Evolutionary conservation across 2,329 filamentous ascomycete species (phyloP).

Genomic region (Zopfia rhizophila): DNA sequence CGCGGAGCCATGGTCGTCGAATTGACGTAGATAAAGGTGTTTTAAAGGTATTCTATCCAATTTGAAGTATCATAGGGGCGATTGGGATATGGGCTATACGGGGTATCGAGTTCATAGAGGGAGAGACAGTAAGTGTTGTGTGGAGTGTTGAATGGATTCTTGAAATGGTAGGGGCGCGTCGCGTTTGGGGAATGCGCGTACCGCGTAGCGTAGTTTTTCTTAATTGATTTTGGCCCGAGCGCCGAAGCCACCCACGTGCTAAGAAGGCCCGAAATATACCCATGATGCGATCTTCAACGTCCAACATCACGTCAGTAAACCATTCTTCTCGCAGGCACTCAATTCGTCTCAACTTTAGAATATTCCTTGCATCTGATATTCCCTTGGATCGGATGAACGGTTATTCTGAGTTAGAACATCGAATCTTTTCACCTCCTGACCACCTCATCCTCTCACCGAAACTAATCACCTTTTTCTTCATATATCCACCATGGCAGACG

Average conservation of each 20-base stretch:
- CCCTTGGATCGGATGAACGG: too few species aligned
- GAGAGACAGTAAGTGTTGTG: slow-evolving; percentile 27
- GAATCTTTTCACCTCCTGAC: not conserved
- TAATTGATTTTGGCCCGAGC: slow-evolving; percentile 35
- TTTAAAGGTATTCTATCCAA: slow-evolving; percentile 33
- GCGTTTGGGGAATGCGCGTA: slow-evolving; percentile 35
- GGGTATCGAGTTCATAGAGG: not conserved
- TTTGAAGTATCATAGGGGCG: slow-evolving; percentile 45
- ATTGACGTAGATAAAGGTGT: slow-evolving; percentile 27
- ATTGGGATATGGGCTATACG: not conserved
- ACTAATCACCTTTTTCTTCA: slow-evolving; percentile 16
- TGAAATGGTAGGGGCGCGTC: slow-evolving; percentile 30
- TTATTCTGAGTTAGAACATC: slow-evolving; percentile 8
- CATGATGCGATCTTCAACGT: slow-evolving; percentile 26
- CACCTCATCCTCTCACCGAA: slow-evolving; percentile 3
- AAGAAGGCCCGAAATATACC: slow-evolving; percentile 24
- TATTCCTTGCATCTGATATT: too few species aligned
- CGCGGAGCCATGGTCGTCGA: slow-evolving; percentile 56
- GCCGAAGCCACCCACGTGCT: slow-evolving; percentile 1
- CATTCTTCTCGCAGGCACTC: not conserved
- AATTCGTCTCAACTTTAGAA: too few species aligned
- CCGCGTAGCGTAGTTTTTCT: slow-evolving; percentile 29
- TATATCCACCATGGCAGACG: slow-evolving; percentile 57
- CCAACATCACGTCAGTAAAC: slow-evolving; percentile 7
- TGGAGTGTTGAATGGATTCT: slow-evolving; percentile 18